Evolutionary conservation across 805 yeast genomes (phyloP), one percentile per base, ranked within the genome.

Genomic region (Limtongia smithiae): DNA sequence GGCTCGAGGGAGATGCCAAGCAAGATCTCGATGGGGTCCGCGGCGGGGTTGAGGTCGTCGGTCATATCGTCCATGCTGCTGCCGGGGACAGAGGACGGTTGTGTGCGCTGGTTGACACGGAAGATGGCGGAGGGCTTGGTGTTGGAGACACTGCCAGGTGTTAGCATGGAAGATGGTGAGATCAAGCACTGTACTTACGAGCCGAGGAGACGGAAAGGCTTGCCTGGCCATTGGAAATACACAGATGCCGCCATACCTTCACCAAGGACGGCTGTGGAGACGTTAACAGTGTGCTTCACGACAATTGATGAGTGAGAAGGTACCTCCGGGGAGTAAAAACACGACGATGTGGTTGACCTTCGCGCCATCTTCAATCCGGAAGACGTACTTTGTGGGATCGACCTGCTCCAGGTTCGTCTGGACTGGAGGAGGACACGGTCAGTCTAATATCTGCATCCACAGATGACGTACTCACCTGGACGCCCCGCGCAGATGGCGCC

Each of bases 1-100:
- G 95, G 85, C 63, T 91, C 98, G 12, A 91, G 81, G 2, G 96
- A 86, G n/a, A 93, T 85, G 0, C 98, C 98, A 3, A 91, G 80
- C 1, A 74, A 68, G 38, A 75, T 67, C 24, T 59, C 51, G 58
- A 55, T 55, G 64, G 74, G 57, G 63, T 66, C 68, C 7, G 65
- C 61, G 15, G 56, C 66, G 53, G 66, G 62, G 25, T 68, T 76
- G 39, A 73, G 82, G 51, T 76, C 74, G 39, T 76, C 82, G 71
- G 78, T 75, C 58, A 78, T 72, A 54, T 79, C 85, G 40, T 81
- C 84, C 17, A 50, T 44, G 2, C 44, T 49, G 15, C 37, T 83
- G 24, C 39, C 45, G 3, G 45, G 53, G 33, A 7, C 11, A 18
- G 41, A 43, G 14, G 22, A 24, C 38, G 14, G 28, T 40, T 46